Conservation (phyloP, 148 eudicot species). For the Gaultheria prostrata region DNA sequence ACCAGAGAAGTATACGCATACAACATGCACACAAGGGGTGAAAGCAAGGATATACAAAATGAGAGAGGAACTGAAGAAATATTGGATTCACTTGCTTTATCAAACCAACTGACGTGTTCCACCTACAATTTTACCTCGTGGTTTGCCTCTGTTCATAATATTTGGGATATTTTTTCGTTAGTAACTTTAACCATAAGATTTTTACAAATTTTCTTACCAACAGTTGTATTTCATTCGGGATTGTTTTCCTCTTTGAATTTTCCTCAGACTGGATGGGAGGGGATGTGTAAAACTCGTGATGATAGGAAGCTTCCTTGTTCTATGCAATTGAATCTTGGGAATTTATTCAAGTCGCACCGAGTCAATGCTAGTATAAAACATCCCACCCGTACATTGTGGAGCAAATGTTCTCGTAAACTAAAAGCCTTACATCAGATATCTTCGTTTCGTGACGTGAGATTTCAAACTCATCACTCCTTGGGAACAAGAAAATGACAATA, state of each 20-base stretch:
- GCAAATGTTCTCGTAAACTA: not conserved
- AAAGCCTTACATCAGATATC: not conserved
- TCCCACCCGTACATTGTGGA: not conserved
- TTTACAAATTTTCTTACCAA: not conserved
- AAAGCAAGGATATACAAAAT: constrained; percentile 1
- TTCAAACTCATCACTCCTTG: not conserved
- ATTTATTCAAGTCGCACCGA: not conserved
- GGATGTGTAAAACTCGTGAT: not conserved
- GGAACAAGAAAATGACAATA: not conserved
- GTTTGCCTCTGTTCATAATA: constrained; percentile 19
- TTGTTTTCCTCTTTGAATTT: not conserved
- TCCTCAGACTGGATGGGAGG: not conserved
- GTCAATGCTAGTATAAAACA: constrained; percentile 4
- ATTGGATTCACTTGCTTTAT: not conserved
- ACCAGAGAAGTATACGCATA: constrained; percentile 56
- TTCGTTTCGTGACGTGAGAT: not conserved
- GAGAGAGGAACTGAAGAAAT: not conserved
- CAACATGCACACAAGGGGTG: constrained; percentile 43
- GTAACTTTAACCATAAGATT: not conserved
- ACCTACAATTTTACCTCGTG: not conserved
- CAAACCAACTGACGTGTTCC: not conserved
- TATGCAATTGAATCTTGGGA: not conserved
- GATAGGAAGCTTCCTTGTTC: not conserved
- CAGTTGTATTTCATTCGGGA: not conserved
- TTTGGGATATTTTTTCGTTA: not conserved